Evolutionary conservation across 2,329 filamentous ascomycete species (phyloP), one percentile per base, ranked within the genome.

Genomic region (Helotiales sp.): DNA sequence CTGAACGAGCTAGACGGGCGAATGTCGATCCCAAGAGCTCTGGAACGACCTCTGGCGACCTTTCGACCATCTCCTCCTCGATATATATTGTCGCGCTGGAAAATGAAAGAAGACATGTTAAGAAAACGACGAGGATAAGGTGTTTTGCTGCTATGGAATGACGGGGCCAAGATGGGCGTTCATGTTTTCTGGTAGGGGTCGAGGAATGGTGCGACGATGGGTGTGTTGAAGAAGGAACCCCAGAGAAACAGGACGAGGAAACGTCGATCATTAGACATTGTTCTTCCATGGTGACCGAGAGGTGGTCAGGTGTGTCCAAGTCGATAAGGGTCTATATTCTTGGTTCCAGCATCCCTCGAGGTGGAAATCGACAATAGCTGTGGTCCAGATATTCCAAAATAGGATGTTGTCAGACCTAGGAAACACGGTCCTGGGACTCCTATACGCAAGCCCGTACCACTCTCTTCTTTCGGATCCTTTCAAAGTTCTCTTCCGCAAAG

Each of bases 271-370:
- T 31, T 29, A 13, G 25, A 51, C 38, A 17, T 34, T 49, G 22
- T 49, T 30, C 47, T 48, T 55, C 56, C 54, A 60, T 60, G 47
- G 44, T 59, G 44, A 52, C 4, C 17, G 36, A 22, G 47, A 31
- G 38, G 15, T 15, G 48, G n/a, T 13, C 5, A 49, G 47, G 33
- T 24, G 15, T 52, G 31, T 57, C 50, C 55, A 57, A 30, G 42
- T 60, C 52, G 19, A 48, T 33, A 40, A 52, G 34, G 49, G 33
- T 50, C 57, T 63, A 66, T 58, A 63, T 52, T 64, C 66, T 63
- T 69, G 62, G 63, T 62, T 69, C 68, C 66, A 69, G 64, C 68
- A 70, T 70, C 52, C 62, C 65, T 66, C 42, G 29, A 8, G 31
- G 25, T 38, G 36, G 40, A 53, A 56, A 53, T 66, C 59, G 64